These are phyloP conservation scores for Glaciozyma martinii DNA, from an alignment of 768 basidiomycete species.

Conservation along the genomic window DNA sequence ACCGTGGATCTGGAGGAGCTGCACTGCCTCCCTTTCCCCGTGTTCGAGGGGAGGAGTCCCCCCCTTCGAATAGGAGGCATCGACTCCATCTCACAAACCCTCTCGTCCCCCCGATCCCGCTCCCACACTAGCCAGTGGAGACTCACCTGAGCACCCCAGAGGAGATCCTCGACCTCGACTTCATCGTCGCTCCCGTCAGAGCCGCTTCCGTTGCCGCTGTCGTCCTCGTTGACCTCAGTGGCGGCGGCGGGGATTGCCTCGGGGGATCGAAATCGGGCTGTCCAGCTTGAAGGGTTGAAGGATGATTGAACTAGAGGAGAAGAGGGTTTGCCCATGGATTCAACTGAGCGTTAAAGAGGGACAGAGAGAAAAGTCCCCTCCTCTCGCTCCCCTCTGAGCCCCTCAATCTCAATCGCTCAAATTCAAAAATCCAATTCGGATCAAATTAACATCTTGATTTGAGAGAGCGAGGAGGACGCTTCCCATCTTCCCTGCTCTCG, in stretches of 20 bases:
- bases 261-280: neutral
- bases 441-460: no score
- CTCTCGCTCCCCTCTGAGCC: no score
- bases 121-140: neutral
- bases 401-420: no score
- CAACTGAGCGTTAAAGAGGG: no score
- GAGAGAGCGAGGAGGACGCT: no score
- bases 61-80: no score
- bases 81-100: no score
- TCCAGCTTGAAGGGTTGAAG: neutral
- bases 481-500: no score
- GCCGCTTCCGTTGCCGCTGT: neutral
- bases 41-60: no score
- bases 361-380: no score
- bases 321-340: neutral
- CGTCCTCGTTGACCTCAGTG: neutral
- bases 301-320: neutral
- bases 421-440: no score
- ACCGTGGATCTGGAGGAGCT: neutral
- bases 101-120: neutral
- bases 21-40: neutral
- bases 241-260: neutral
- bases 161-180: slow-evolving; percentile 6
- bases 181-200: slow-evolving; percentile 1
- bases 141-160: slow-evolving; percentile 24